Base-by-base conservation (phyloP, 352 stramenopile species). In the Globisporangium orthogonon region DNA sequence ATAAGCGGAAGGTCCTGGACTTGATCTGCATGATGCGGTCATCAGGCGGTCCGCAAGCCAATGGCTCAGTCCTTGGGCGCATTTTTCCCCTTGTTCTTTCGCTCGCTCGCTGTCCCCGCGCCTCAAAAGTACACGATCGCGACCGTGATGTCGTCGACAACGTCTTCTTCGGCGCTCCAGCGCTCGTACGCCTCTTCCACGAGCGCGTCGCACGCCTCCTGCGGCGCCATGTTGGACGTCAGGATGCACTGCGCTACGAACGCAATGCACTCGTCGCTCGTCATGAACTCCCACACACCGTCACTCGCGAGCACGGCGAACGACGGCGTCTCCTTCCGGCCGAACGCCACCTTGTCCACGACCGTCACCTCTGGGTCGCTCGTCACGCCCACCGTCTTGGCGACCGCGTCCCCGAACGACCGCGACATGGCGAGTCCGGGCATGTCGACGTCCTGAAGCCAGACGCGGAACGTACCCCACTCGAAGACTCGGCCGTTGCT, bases 241-340 rank as follows among this genome's bases (percentile, higher is more conserved):
- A 66, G 30, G 28, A 91, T 74, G 53, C 78, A 89, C 51, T 61
- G 52, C 53, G 67, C 56, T 9, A 90, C 73, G 58, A 90, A 82
- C 37, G 71, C 67, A 33, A 92, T 70, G 54, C 82, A 89, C 53
- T 92, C 79, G 18, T 86, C 73, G 14, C 66, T 80, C 43, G 72
- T 73, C 67, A 94, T 81, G 58, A 94, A 91, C 65, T 94, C 84
- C 84, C 86, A 94, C 29, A 95, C 72, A 23, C 86, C 86, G 52
- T 95, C 84, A 40, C 77, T 92, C 15, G 82, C 86, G 1, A 94
- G 67, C 52, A 93, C 66, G 1, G 81, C 71, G 58, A 89, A 90
- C n/a, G 69, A 73, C 4, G 66, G 58, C n/a, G 68, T 64, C 39
- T 46, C 60, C 23, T 28, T 52, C 30, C 52, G 44, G 14, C 57